Evolutionary conservation across 805 yeast genomes (phyloP).

Genomic region (Myxozyma neotropica): DNA sequence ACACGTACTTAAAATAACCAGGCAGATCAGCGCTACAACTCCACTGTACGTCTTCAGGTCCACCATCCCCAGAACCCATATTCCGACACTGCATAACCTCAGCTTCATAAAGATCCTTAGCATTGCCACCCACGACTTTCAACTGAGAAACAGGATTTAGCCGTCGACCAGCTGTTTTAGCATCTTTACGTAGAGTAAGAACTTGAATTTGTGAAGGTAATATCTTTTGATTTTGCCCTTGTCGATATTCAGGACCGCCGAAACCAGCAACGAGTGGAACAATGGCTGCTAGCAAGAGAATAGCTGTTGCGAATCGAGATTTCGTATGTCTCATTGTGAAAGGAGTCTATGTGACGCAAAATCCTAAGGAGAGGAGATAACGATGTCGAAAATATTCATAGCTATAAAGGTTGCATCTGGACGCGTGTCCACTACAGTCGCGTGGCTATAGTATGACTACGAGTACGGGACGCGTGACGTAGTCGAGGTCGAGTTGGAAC

Average conservation of each 20-base stretch:
- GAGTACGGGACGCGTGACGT: neutral
- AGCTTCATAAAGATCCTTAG: slow-evolving; percentile 23
- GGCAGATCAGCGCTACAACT: slow-evolving; percentile 31
- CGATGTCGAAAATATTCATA: too few relatives aligned
- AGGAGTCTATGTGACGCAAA: too few relatives aligned
- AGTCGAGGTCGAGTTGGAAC: neutral
- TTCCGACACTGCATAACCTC: slow-evolving; percentile 30
- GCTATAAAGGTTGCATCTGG: too few relatives aligned
- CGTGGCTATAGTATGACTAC: neutral
- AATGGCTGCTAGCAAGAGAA: neutral
- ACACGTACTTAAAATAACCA: slow-evolving; percentile 26
- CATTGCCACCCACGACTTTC: slow-evolving; percentile 27
- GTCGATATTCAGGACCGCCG: neutral
- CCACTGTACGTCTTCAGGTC: slow-evolving; percentile 32
- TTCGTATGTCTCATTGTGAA: too few relatives aligned
- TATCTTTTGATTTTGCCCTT: neutral
- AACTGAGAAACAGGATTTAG: slow-evolving; percentile 20
- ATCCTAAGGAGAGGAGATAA: too few relatives aligned
- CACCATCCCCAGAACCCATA: slow-evolving; percentile 32
- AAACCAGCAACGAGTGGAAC: neutral
- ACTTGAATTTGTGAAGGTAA: slow-evolving; percentile 18
- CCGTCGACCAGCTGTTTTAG: slow-evolving; percentile 17
- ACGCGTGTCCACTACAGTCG: slow-evolving; percentile 7
- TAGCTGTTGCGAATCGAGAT: too few relatives aligned
- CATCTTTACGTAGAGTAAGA: slow-evolving; percentile 20